Percentiles rank a stretch among this genome's conserved stretches.
Evolutionary conservation across 805 yeast genomes (phyloP).

Genomic region (Ogataea ganodermae): DNA sequence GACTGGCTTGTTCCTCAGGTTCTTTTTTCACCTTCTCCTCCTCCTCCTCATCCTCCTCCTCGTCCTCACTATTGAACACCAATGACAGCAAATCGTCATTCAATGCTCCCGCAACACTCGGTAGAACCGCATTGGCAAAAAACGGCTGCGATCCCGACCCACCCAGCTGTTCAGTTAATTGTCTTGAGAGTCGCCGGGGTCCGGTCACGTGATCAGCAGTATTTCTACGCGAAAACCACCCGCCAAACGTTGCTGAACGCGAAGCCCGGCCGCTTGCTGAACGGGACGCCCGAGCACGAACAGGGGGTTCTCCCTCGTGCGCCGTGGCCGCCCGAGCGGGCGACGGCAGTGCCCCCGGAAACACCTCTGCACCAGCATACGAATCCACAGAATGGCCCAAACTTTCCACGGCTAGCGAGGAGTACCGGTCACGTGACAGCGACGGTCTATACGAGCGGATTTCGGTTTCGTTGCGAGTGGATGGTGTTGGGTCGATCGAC

Average conservation of each 20-base stretch:
- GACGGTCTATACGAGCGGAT: conserved; percentile 2
- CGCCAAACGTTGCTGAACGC: conserved; percentile 9
- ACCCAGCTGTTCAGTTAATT: conserved; percentile 15
- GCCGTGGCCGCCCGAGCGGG: no score
- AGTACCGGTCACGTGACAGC: neutral
- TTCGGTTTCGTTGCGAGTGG: neutral
- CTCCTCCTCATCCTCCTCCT: conserved; percentile 11
- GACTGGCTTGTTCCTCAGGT: neutral
- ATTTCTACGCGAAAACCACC: conserved; percentile 8
- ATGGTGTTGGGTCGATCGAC: no score
- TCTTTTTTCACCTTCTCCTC: neutral
- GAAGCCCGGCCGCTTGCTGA: conserved; percentile 1
- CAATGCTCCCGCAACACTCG: conserved; percentile 12
- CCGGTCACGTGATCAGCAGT: conserved; percentile 8
- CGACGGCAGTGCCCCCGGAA: neutral
- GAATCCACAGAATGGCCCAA: conserved; percentile 1
- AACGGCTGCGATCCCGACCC: conserved; percentile 16
- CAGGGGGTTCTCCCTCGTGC: no score
- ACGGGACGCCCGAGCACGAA: no score
- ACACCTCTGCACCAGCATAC: conserved; percentile 1
- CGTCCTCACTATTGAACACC: conserved; percentile 16
- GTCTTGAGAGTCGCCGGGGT: conserved; percentile 13
- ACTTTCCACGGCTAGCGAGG: neutral
- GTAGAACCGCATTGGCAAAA: conserved; percentile 15
- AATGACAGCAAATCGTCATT: conserved; percentile 24